phyloP scores from a whole-genome alignment of 495 filamentous ascomycete species.

The Emericellopsis terricola region DNA sequence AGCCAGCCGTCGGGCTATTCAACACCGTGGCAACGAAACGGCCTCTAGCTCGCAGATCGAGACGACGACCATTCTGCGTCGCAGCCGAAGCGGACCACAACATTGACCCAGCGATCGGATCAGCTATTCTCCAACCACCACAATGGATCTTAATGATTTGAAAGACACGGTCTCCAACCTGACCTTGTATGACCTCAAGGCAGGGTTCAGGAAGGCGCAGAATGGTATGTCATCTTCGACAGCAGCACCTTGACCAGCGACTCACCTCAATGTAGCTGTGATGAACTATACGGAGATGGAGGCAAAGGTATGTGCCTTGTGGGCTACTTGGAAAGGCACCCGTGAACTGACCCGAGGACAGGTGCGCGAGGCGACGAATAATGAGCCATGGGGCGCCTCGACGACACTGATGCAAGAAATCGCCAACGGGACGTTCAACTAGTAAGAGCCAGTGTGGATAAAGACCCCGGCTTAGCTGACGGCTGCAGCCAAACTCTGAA shows the following conservation, averaged over 20 bases:
- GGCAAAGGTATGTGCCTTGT: constrained; percentile 50
- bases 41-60: too few relatives aligned
- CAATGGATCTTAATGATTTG: constrained; percentile 74
- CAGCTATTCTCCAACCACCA: too few relatives aligned
- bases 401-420: constrained; percentile 87
- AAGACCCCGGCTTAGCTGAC: constrained; percentile 9
- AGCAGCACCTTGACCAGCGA: too few relatives aligned
- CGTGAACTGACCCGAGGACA: too few relatives aligned
- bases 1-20: too few relatives aligned
- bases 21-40: too few relatives aligned
- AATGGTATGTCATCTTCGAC: constrained; percentile 59
- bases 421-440: constrained; percentile 92
- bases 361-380: constrained; percentile 95
- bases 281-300: constrained; percentile 99
- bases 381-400: constrained; percentile 91
- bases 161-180: constrained; percentile 86
- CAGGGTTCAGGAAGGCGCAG: constrained; percentile 89
- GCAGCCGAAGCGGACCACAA: too few relatives aligned
- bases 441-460: too few relatives aligned
- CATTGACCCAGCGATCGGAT: too few relatives aligned
- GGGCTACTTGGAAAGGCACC: too few relatives aligned
- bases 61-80: too few relatives aligned
- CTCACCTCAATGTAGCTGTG: constrained; percentile 50
- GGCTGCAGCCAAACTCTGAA: constrained; percentile 79
- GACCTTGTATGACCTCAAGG: constrained; percentile 93